Conservation (phyloP, 371 early-diverging fungal genomes). For the Coemansia sp. region DNA sequence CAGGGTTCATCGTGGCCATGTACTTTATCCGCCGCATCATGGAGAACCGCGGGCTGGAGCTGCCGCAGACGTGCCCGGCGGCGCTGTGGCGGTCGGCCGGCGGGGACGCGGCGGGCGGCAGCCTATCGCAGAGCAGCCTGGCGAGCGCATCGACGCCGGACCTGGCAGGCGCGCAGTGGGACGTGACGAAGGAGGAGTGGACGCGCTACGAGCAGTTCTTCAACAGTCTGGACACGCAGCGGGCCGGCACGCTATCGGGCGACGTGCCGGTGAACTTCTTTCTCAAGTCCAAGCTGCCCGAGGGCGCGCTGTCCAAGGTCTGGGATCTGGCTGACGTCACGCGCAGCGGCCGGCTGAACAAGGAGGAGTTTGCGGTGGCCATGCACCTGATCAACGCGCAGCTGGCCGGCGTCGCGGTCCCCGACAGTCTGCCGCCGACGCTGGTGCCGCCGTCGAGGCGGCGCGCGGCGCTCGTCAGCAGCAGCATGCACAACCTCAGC, state of each 20-base stretch:
- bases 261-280: slow-evolving; percentile 75
- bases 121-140: slow-evolving; percentile 25
- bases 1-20: slow-evolving; percentile 82
- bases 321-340: slow-evolving; percentile 65
- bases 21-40: slow-evolving; percentile 70
- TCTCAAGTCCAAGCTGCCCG: slow-evolving; percentile 70
- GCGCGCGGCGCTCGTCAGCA: slow-evolving; percentile 23
- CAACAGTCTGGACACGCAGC: slow-evolving; percentile 61
- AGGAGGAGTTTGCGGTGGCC: slow-evolving; percentile 60
- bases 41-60: slow-evolving; percentile 58
- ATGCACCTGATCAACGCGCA: slow-evolving; percentile 63
- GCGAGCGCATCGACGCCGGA: slow-evolving; percentile 30
- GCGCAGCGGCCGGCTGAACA: slow-evolving; percentile 53
- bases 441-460: slow-evolving; percentile 47
- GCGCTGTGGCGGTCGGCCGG: slow-evolving; percentile 61
- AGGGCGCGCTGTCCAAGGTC: slow-evolving; percentile 65
- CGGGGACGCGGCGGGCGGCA: slow-evolving; percentile 39
- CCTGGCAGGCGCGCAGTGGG: slow-evolving; percentile 58
- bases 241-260: slow-evolving; percentile 45
- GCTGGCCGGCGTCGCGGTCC: slow-evolving; percentile 51
- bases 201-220: slow-evolving; percentile 70
- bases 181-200: slow-evolving; percentile 68
- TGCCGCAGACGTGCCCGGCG: slow-evolving; percentile 64
- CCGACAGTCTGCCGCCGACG: slow-evolving; percentile 44
- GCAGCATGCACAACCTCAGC: slow-evolving; percentile 33